Base-by-base conservation (phyloP, 352 stramenopile species). In the Globisporangium viniferum region DNA sequence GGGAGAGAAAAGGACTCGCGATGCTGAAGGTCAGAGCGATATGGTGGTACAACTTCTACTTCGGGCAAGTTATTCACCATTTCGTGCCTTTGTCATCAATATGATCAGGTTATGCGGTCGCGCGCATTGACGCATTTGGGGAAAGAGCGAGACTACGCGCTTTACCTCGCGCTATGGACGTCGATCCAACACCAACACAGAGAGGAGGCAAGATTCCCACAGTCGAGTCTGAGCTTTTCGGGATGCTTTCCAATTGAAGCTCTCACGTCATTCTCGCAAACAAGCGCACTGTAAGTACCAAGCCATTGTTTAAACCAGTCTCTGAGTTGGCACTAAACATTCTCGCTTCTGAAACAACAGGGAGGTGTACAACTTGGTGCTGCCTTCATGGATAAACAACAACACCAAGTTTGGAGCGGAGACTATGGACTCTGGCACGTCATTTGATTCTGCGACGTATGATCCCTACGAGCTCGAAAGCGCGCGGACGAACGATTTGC, bases 391-490 rank as follows among this genome's bases (percentile, higher is more conserved):
- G 80, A 65, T 80, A 48, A 77, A 67, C 61, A 86, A 70, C 39
- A 74, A 76, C 60, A 64, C 61, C 35, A 71, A 70, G 54, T 75
- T 88, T 9, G 71, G 62, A n/a, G 49, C 70, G 14, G 59, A 61
- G 54, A 15, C 15, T 0, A 29, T 59, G 14, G 33, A 14, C 9
- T 20, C 10, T 36, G 44, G 35, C 10, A 5, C 36, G 4, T 1
- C 5, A 9, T 39, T 67, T 33, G 60, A 49, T n/a, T 27, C 20
- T 22, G 55, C 66, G 3, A 14, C 36, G 0, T 90, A 89, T 46
- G 80, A 89, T 64, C 85, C 80, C 8, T 88, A 88, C 67, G 81
- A 92, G 60, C 70, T 91, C 58, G 85, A 93, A 71, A 88, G 76
- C 39, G 75, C 75, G n/a, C 77, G 80, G 4, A 92, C 85, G 27